phyloP scores from a whole-genome alignment of 176 grass and related monocot species.

The Musa beccarii region DNA sequence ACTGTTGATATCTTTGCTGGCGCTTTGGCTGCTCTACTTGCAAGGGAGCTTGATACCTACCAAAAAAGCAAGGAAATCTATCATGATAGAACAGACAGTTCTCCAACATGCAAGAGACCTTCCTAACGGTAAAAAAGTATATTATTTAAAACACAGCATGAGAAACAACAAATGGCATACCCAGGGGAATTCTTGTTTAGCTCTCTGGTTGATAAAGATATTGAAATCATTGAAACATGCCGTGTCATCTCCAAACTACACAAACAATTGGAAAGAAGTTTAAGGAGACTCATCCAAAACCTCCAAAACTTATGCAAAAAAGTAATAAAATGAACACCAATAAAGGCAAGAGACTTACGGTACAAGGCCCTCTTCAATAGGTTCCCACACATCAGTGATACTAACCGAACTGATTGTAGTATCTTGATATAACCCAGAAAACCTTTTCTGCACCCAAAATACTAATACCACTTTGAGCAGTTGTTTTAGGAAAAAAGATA shows the following conservation, averaged over 20 bases:
- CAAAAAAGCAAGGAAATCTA: background rate
- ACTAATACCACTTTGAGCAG: background rate
- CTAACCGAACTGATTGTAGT: slow-evolving; percentile 86
- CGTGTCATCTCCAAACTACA: slow-evolving; percentile 19
- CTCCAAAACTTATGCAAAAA: background rate
- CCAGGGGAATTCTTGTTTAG: slow-evolving; percentile 16
- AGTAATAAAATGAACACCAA: background rate
- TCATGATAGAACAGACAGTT: background rate
- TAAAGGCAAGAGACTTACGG: slow-evolving; percentile 53
- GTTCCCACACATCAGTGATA: slow-evolving; percentile 99
- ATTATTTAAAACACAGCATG: background rate
- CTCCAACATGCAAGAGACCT: background rate
- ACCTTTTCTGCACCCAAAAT: slow-evolving; percentile 64
- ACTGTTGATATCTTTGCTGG: slow-evolving; percentile 11
- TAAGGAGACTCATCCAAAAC: background rate
- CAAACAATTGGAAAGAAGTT: background rate
- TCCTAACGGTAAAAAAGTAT: no score
- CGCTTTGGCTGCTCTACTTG: slow-evolving; percentile 11
- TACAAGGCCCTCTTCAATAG: slow-evolving; percentile 96
- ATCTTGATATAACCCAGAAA: slow-evolving; percentile 88
- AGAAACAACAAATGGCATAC: background rate
- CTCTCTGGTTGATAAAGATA: slow-evolving; percentile 15
- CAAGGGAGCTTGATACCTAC: slow-evolving; percentile 15
- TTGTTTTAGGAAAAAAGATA: background rate
- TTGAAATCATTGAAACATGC: slow-evolving; percentile 23